Evolutionary conservation across 2,329 filamentous ascomycete genomes (phyloP).

Genomic region (Talaromyces piceae): DNA sequence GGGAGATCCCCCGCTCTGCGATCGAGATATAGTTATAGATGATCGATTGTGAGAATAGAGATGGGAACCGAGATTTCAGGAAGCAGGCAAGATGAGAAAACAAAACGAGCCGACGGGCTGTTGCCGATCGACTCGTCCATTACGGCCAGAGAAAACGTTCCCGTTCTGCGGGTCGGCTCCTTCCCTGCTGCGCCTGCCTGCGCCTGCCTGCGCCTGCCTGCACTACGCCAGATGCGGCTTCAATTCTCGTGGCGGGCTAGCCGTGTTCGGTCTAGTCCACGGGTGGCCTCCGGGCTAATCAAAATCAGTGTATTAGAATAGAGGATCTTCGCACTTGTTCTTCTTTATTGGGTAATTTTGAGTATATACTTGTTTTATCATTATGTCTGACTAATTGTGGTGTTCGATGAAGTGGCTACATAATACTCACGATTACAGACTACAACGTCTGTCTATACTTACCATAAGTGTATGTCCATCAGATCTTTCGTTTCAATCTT

Average conservation of each 20-base stretch:
- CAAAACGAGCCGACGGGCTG: background rate
- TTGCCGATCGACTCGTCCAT: background rate
- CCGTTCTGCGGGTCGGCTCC: background rate
- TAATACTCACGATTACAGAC: background rate
- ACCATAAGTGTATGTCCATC: background rate
- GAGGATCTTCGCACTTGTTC: background rate
- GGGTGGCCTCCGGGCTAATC: background rate
- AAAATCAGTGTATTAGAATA: background rate
- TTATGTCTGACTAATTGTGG: too few relatives aligned
- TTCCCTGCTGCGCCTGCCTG: background rate
- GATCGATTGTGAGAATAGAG: background rate
- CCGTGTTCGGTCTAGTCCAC: background rate
- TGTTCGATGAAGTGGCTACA: background rate
- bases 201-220: background rate
- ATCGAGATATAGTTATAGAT: background rate
- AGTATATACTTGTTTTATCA: background rate
- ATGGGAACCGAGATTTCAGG: too few relatives aligned
- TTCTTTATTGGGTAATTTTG: background rate
- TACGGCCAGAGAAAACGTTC: background rate
- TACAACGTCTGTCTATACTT: too few relatives aligned
- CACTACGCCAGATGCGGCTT: background rate
- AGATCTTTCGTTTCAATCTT: slow-evolving; percentile 4
- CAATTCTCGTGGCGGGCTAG: background rate
- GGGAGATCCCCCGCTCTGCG: background rate
- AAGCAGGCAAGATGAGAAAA: background rate